These are phyloP conservation scores for Chaetothyriales sp. DNA, from an alignment of 2,329 filamentous ascomycete genomes.

Conservation along the genomic window DNA sequence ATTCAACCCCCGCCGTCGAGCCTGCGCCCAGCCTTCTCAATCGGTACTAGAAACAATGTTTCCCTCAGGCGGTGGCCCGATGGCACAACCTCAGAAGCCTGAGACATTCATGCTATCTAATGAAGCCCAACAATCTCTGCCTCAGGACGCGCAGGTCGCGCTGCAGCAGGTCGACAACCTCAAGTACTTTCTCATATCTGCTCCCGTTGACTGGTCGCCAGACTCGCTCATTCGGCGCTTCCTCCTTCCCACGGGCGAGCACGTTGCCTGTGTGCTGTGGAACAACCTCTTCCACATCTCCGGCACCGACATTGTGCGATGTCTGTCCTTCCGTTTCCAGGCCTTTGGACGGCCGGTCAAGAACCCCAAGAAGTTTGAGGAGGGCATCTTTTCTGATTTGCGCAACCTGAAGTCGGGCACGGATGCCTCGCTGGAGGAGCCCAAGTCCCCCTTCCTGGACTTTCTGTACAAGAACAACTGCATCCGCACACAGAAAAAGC, in stretches of 20 bases:
- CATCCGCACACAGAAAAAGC: slow-evolving; percentile 99
- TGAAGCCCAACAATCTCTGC: slow-evolving; percentile 89
- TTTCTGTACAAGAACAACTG: slow-evolving; percentile 99
- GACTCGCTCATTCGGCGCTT: slow-evolving; percentile 96
- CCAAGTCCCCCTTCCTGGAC: slow-evolving; percentile 94
- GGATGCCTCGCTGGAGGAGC: slow-evolving; percentile 94
- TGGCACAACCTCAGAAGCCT: slow-evolving; percentile 87
- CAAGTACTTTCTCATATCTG: slow-evolving; percentile 99
- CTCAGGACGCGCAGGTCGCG: slow-evolving; percentile 90
- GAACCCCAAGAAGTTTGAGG: slow-evolving; percentile 99
- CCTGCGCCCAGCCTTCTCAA: slow-evolving; percentile 10
- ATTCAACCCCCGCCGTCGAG: slow-evolving; percentile 8
- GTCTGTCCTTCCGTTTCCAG: slow-evolving; percentile 94
- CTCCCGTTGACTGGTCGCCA: slow-evolving; percentile 90
- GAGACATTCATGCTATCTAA: slow-evolving; percentile 98
- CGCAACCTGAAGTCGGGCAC: slow-evolving; percentile 97
- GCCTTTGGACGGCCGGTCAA: slow-evolving; percentile 96
- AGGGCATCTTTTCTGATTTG: slow-evolving; percentile 96
- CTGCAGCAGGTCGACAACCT: slow-evolving; percentile 97
- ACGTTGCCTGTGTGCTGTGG: slow-evolving; percentile 96
- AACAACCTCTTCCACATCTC: slow-evolving; percentile 99
- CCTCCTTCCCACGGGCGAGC: slow-evolving; percentile 90
- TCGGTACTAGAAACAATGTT: slow-evolving; percentile 43
- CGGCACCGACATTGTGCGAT: slow-evolving; percentile 95
- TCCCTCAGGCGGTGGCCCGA: slow-evolving; percentile 60